These are phyloP conservation scores for Pseudomicrostroma phylloplanum DNA, from an alignment of 1,284 basidiomycete genomes.

Conservation along the genomic window DNA sequence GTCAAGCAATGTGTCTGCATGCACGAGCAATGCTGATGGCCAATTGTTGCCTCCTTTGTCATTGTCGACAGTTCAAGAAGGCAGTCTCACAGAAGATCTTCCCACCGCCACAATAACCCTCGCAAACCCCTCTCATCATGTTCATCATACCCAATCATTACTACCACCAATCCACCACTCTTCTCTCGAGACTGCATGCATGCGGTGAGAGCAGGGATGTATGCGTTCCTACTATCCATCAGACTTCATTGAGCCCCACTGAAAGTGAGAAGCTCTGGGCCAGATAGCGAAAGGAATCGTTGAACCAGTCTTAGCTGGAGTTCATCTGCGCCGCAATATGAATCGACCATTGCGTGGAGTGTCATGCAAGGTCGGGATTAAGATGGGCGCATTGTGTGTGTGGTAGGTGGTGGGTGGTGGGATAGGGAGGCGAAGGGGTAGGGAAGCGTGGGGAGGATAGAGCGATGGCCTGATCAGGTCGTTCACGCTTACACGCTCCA, in stretches of 20 bases:
- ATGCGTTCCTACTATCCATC: constrained; percentile 7
- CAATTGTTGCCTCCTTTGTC: too few relatives aligned
- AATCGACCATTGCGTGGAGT: too few relatives aligned
- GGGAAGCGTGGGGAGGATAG: too few relatives aligned
- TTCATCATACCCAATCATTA: not conserved
- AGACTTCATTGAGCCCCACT: not conserved
- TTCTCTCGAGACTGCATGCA: not conserved
- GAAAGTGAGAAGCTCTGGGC: not conserved
- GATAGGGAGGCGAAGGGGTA: not conserved
- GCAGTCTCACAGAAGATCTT: not conserved
- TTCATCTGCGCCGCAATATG: too few relatives aligned
- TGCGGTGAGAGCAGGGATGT: not conserved
- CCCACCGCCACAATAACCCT: not conserved
- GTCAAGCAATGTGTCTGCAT: too few relatives aligned
- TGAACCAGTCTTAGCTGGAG: not conserved
- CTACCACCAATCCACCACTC: not conserved
- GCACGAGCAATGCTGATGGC: too few relatives aligned
- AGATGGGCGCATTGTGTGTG: not conserved
- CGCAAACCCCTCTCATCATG: not conserved
- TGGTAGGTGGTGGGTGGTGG: not conserved
- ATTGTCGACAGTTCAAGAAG: not conserved
- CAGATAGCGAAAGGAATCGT: constrained; percentile 6
- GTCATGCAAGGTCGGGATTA: not conserved
- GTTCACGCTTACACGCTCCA: too few relatives aligned
- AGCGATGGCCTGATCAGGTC: not conserved